Percentiles rank a stretch among this genome's conserved stretches.
Conservation (phyloP, 495 filamentous ascomycete species). For the Monascus purpureus region DNA sequence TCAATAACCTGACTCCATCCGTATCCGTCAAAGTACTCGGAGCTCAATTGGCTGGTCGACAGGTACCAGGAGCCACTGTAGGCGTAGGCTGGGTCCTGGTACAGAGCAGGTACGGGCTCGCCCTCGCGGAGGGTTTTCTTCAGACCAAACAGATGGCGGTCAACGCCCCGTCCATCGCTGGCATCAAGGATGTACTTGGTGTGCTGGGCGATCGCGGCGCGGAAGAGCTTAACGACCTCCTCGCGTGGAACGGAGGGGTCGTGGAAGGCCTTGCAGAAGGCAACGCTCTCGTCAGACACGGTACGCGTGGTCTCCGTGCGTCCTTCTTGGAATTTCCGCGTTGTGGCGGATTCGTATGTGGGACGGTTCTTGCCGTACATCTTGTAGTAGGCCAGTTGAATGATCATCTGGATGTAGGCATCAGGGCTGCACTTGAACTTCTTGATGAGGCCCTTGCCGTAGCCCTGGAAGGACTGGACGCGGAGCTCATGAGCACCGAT, state of each 20-base stretch:
- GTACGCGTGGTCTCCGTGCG: constrained; percentile 92
- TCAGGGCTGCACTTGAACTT: constrained; percentile 98
- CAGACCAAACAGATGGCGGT: constrained; percentile 91
- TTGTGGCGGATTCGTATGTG: constrained; percentile 95
- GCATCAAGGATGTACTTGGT: constrained; percentile 83
- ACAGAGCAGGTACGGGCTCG: constrained; percentile 70
- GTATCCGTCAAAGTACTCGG: constrained; percentile 98
- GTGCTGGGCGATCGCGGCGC: constrained; percentile 67
- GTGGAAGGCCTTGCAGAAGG: constrained; percentile 77
- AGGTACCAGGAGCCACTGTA: constrained; percentile 88
- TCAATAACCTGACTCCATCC: constrained; percentile 99
- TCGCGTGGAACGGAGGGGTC: constrained; percentile 46
- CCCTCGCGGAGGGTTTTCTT: constrained; percentile 79
- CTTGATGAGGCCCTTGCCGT: constrained; percentile 98
- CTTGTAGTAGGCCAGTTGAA: constrained; percentile 97
- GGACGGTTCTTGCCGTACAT: constrained; percentile 98
- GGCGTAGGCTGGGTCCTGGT: constrained; percentile 67
- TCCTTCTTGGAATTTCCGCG: constrained; percentile 86
- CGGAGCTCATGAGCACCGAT: constrained; percentile 82
- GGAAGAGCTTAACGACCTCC: constrained; percentile 58
- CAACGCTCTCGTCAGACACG: constrained; percentile 83
- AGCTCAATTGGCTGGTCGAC: constrained; percentile 76
- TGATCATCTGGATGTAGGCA: constrained; percentile 96
- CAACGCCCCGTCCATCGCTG: constrained; percentile 82
- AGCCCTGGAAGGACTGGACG: constrained; percentile 91